A percentile compares a stretch with the other conserved stretches of the same genome.
Conservation (phyloP, 2,329 filamentous ascomycete genomes). For the Hymenoscyphus linearis region DNA sequence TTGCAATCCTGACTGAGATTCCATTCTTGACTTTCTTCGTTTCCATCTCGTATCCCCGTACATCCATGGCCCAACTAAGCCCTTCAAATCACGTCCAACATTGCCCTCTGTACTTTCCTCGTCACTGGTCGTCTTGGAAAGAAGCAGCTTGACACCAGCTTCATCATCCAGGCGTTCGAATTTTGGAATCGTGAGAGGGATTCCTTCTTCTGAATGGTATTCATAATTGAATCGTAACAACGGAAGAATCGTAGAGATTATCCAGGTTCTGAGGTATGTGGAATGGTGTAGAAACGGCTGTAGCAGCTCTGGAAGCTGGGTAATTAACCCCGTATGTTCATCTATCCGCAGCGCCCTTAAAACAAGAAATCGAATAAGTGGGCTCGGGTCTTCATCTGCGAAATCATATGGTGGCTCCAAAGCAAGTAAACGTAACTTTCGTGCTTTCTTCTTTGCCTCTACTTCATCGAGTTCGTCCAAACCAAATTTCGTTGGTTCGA, state of each 20-base stretch:
- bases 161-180: conserved; percentile 59
- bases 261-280: conserved; percentile 60
- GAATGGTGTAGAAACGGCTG: conserved; percentile 61
- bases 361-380: conserved; percentile 59
- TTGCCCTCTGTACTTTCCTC: conserved; percentile 29
- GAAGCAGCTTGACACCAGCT: conserved; percentile 54
- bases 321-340: conserved; percentile 64
- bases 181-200: conserved; percentile 50
- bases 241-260: conserved; percentile 63
- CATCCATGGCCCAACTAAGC: conserved; percentile 69
- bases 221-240: conserved; percentile 63
- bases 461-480: conserved; percentile 57
- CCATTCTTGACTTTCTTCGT: conserved; percentile 33
- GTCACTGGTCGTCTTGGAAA: conserved; percentile 48
- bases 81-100: conserved; percentile 60
- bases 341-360: conserved; percentile 66
- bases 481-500: conserved; percentile 46
- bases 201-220: conserved; percentile 50
- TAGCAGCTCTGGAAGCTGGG: conserved; percentile 62
- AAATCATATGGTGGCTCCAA: conserved; percentile 47
- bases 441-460: conserved; percentile 57
- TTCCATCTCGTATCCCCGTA: conserved; percentile 59
- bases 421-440: conserved; percentile 58
- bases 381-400: conserved; percentile 45
- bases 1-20: conserved; percentile 13